Percentiles rank a stretch among this genome's conserved stretches.
These are phyloP conservation scores for Metschnikowia drakensbergensis DNA, from an alignment of 805 yeast species.

Conservation along the genomic window DNA sequence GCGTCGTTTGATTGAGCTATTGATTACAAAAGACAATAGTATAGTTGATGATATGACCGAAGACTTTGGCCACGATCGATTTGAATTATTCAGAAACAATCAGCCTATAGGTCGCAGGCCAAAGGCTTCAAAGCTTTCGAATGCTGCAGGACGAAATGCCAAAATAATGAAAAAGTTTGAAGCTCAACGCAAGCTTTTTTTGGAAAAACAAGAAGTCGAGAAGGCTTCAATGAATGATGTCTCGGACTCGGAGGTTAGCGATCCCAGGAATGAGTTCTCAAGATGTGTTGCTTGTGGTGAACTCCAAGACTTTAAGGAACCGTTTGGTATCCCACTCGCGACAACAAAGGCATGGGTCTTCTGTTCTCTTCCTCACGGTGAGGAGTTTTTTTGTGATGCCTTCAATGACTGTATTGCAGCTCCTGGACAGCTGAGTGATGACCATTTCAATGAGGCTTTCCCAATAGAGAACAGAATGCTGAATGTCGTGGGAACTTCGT, in stretches of 20 bases:
- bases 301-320: conserved; percentile 27
- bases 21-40: conserved; percentile 46
- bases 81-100: conserved; percentile 41
- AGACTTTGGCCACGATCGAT: conserved; percentile 55
- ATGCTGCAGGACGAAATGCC: conserved; percentile 60
- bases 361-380: conserved; percentile 42
- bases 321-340: conserved; percentile 59
- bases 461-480: conserved; percentile 20
- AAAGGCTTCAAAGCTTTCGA: conserved; percentile 49
- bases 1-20: conserved; percentile 41
- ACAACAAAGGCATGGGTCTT: conserved; percentile 45
- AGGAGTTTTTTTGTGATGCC: conserved; percentile 18
- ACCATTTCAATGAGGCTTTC: background rate
- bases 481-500: conserved; percentile 16
- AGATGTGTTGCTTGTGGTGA: conserved; percentile 27
- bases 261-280: conserved; percentile 3
- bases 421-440: background rate
- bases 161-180: conserved; percentile 60
- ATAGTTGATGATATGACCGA: conserved; percentile 50
- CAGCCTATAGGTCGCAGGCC: conserved; percentile 34
- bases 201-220: conserved; percentile 28
- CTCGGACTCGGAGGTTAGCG: background rate
- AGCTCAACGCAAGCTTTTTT: conserved; percentile 46
- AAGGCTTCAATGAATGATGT: background rate
- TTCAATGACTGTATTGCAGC: conserved; percentile 15